Base-by-base conservation (phyloP, 2,329 filamentous ascomycete species). In the Botryotinia convoluta region DNA sequence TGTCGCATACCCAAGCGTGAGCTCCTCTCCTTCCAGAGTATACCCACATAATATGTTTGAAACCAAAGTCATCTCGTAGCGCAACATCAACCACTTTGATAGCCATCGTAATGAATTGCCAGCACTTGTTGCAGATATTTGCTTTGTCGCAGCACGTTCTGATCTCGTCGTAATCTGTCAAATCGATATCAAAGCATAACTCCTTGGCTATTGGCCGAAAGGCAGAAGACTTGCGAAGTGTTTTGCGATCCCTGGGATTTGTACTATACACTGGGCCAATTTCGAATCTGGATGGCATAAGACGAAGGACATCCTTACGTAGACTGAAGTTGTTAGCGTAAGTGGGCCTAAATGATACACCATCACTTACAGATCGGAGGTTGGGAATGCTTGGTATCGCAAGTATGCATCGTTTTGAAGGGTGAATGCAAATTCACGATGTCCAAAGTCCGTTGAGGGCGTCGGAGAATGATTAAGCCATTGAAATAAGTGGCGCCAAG, bases 101-200 rank as follows among this genome's bases (percentile, higher is more conserved):
- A 12, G 96, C 93, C 94, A 99, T 98, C 37, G 93, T 97, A 78
- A 97, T 97, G 82, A 98, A 99, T 68, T 92, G 87, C 96, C 96
- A 99, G 84, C 96, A 99, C 81, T 95, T 96, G 77, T 86, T 87
- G 82, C 96, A 99, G 77, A 99, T 98, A 78, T 93, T 97, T 14
- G 95, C 94, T 81, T 95, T 95, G 79, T 91, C 90, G 82, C 96
- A 99, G 84, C 96, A 99, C 42, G 95, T 98, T 78, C 96, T 91
- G 76, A 99, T 93, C 77, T 97, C 94, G 81, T 99, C 96, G 83
- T 99, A 99, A 84, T 98, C 96, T 72, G 96, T 98, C 88, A 99
- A 88, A 88, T 99, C 96, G 79, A 99, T 98, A 91, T 99, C 96
- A 83, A 99, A 98, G 79, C 97, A 97, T 57, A 99, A 85, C 82